Conservation (phyloP, 495 filamentous ascomycete genomes). For the Hypoxylon subgilvum region DNA sequence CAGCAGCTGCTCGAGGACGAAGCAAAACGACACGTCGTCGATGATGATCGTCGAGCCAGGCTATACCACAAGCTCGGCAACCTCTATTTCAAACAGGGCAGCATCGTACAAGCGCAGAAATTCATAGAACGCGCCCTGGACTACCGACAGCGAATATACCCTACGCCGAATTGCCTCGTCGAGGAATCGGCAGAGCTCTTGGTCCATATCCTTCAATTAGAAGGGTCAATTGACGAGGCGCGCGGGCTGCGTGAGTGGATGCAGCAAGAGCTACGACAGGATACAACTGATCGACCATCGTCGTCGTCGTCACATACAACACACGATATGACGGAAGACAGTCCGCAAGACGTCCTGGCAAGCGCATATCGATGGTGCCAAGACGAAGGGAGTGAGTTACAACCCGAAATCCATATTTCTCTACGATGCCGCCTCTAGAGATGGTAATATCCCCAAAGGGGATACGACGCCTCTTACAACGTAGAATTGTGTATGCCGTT, state of each 20-base stretch:
- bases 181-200: conserved; percentile 29
- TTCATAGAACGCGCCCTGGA: conserved; percentile 23
- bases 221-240: conserved; percentile 29
- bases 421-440: too few species aligned
- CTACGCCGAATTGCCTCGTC: conserved; percentile 18
- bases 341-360: conserved; percentile 4
- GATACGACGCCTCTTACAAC: background rate
- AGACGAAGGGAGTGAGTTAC: conserved; percentile 29
- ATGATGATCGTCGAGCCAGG: conserved; percentile 28
- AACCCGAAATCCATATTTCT: background rate
- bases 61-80: conserved; percentile 37
- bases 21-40: conserved; percentile 1
- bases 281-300: background rate
- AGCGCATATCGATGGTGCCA: conserved; percentile 33
- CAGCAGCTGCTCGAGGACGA: conserved; percentile 17
- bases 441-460: too few species aligned
- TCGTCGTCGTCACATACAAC: background rate
- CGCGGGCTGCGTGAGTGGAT: conserved; percentile 26
- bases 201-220: conserved; percentile 11
- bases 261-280: conserved; percentile 3
- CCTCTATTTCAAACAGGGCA: conserved; percentile 22
- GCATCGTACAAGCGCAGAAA: conserved; percentile 12
- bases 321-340: background rate
- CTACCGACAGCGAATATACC: conserved; percentile 10
- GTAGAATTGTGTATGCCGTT: background rate